Percentiles rank a stretch among this genome's conserved stretches.
These are phyloP conservation scores for Endoconidiophora laricicola DNA, from an alignment of 2,329 filamentous ascomycete genomes.

Conservation along the genomic window DNA sequence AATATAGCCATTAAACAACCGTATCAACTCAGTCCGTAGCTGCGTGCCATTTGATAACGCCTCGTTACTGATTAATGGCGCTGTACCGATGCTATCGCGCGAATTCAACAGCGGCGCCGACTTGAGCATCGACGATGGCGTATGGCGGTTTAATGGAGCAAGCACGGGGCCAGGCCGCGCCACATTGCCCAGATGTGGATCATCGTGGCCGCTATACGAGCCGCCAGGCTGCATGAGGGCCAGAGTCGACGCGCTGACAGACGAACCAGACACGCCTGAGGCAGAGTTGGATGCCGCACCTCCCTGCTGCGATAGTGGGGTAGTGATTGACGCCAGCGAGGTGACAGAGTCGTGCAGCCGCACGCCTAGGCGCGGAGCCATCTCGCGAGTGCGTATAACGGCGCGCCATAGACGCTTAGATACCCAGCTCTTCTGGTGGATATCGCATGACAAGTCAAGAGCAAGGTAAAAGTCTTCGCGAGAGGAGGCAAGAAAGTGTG, in stretches of 20 bases:
- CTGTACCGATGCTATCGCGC: slow-evolving; percentile 12
- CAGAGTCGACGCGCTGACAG: background rate
- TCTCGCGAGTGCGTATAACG: slow-evolving; percentile 52
- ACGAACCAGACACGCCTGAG: background rate
- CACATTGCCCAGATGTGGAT: slow-evolving; percentile 1
- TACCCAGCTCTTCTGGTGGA: slow-evolving; percentile 55
- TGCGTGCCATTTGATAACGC: slow-evolving; percentile 27
- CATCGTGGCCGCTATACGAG: slow-evolving; percentile 4
- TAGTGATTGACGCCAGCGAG: slow-evolving; percentile 5
- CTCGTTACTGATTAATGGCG: slow-evolving; percentile 9
- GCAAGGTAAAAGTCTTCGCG: slow-evolving; percentile 67
- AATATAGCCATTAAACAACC: slow-evolving; percentile 26
- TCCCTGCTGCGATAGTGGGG: background rate
- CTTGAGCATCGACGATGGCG: slow-evolving; percentile 6
- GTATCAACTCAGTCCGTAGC: slow-evolving; percentile 37
- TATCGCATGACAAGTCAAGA: slow-evolving; percentile 54
- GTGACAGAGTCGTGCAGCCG: slow-evolving; percentile 16
- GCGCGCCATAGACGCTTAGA: slow-evolving; percentile 59
- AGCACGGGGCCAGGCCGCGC: slow-evolving; percentile 5
- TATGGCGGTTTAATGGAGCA: slow-evolving; percentile 5
- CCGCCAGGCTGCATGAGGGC: background rate
- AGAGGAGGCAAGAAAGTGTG: slow-evolving; percentile 50
- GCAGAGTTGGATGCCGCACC: background rate
- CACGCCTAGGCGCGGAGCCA: slow-evolving; percentile 52
- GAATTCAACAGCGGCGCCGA: slow-evolving; percentile 2